Percentiles rank a stretch among this genome's conserved stretches.
phyloP scores from a whole-genome alignment of 1,284 basidiomycete genomes.

The Sporisorium graminicola region DNA sequence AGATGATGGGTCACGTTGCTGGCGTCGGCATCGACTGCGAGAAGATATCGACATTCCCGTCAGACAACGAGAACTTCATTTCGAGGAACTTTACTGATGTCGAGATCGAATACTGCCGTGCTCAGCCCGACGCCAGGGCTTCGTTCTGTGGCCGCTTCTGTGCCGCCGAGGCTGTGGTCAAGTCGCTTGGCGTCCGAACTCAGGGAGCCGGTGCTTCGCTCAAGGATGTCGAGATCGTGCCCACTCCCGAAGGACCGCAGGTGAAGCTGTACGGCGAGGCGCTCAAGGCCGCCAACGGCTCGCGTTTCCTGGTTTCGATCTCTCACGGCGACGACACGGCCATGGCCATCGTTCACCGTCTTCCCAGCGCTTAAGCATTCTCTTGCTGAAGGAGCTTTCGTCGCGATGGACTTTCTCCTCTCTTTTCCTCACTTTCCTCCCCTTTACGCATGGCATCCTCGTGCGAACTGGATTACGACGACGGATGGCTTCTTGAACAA shows the following conservation, averaged over 20 bases:
- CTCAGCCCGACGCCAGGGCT: constrained; percentile 86
- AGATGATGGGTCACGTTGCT: constrained; percentile 74
- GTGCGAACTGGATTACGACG: neutral
- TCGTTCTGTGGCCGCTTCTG: constrained; percentile 97
- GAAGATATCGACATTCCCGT: constrained; percentile 91
- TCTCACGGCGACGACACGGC: constrained; percentile 76
- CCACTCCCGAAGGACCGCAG: constrained; percentile 75
- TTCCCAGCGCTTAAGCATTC: constrained; percentile 42
- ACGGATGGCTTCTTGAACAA: constrained; percentile 2
- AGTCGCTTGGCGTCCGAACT: constrained; percentile 89
- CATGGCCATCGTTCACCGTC: constrained; percentile 61
- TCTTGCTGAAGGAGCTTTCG: neutral
- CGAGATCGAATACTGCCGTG: constrained; percentile 86
- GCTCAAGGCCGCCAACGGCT: constrained; percentile 72
- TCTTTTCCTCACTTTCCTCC: neutral
- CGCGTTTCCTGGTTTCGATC: constrained; percentile 87
- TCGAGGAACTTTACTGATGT: constrained; percentile 90
- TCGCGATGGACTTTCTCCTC: neutral
- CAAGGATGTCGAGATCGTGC: constrained; percentile 96
- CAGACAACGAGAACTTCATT: constrained; percentile 88
- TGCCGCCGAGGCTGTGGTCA: constrained; percentile 98
- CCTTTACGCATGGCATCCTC: constrained; percentile 17
- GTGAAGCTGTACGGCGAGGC: constrained; percentile 77
- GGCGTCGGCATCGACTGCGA: constrained; percentile 80
- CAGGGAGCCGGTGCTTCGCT: constrained; percentile 92